These are phyloP conservation scores for Porogramme epimiltina DNA, from an alignment of 1,284 basidiomycete species.

Conservation along the genomic window DNA sequence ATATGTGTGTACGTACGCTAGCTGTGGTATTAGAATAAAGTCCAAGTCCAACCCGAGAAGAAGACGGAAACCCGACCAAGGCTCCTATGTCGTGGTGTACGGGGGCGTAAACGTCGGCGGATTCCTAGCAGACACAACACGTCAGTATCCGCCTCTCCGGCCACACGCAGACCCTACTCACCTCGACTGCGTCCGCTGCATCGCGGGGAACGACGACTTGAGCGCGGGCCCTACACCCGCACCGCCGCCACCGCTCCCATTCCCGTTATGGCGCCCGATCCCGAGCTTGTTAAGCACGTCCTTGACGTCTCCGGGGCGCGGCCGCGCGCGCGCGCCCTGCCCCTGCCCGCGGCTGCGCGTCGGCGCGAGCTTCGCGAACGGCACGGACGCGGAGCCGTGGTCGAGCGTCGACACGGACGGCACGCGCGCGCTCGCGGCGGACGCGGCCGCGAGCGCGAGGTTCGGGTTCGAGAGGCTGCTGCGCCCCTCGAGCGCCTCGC, in stretches of 20 bases:
- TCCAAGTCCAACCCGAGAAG: background rate
- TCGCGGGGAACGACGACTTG: constrained; percentile 66
- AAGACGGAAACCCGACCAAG: background rate
- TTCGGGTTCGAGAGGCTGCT: constrained; percentile 83
- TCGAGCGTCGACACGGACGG: constrained; percentile 78
- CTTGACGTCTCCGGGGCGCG: constrained; percentile 70
- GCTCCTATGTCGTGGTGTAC: constrained; percentile 11
- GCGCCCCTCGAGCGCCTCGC: constrained; percentile 84
- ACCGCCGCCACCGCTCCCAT: constrained; percentile 44
- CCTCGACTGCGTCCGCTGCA: constrained; percentile 44
- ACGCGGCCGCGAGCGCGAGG: constrained; percentile 48
- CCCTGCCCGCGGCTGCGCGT: constrained; percentile 54
- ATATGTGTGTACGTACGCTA: too few species aligned
- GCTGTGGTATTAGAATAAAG: too few species aligned
- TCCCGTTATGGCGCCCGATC: constrained; percentile 70
- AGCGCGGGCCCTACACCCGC: too few species aligned
- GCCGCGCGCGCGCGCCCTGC: constrained; percentile 35
- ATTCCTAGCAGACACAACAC: background rate
- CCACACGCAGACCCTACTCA: constrained; percentile 20
- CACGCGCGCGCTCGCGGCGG: constrained; percentile 35
- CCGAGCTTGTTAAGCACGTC: constrained; percentile 78
- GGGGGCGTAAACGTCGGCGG: constrained; percentile 18
- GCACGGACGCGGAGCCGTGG: constrained; percentile 53
- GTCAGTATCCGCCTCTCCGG: background rate
- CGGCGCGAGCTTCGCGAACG: constrained; percentile 39